These are phyloP conservation scores for Penicillium sp. DNA, from an alignment of 2,329 filamentous ascomycete genomes.

Conservation along the genomic window DNA sequence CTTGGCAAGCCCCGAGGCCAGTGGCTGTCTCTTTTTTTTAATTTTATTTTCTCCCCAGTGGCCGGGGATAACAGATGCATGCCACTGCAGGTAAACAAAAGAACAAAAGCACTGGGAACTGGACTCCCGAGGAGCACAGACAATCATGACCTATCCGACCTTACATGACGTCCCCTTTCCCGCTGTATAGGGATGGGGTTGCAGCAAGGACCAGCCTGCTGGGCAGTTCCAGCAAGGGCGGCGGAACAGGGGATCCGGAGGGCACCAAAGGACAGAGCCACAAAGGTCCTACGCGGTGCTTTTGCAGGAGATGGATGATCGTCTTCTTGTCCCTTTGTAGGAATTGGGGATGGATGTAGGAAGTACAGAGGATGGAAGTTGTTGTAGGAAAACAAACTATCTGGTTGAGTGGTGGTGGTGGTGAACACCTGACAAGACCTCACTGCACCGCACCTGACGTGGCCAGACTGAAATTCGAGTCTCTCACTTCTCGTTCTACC, in stretches of 20 bases:
- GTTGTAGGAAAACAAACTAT: no score
- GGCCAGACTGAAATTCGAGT: neutral
- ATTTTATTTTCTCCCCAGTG: slow-evolving; percentile 19
- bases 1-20: slow-evolving; percentile 1
- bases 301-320: neutral
- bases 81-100: slow-evolving; percentile 48
- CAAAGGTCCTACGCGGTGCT: neutral
- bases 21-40: slow-evolving; percentile 1
- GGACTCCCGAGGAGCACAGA: slow-evolving; percentile 33
- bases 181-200: slow-evolving; percentile 36
- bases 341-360: neutral
- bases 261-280: neutral
- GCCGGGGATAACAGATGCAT: slow-evolving; percentile 37
- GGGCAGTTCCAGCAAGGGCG: slow-evolving; percentile 32
- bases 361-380: neutral
- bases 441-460: neutral
- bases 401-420: neutral
- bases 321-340: neutral
- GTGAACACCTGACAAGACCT: neutral
- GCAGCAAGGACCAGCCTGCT: slow-evolving; percentile 36
- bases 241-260: slow-evolving; percentile 27
- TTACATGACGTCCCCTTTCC: slow-evolving; percentile 44
- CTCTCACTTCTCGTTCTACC: neutral
- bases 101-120: slow-evolving; percentile 11
- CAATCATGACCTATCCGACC: slow-evolving; percentile 41